Evolutionary conservation across 192 early-diverging fungal species (phyloP).

Genomic region (Rhizophagus sp.): DNA sequence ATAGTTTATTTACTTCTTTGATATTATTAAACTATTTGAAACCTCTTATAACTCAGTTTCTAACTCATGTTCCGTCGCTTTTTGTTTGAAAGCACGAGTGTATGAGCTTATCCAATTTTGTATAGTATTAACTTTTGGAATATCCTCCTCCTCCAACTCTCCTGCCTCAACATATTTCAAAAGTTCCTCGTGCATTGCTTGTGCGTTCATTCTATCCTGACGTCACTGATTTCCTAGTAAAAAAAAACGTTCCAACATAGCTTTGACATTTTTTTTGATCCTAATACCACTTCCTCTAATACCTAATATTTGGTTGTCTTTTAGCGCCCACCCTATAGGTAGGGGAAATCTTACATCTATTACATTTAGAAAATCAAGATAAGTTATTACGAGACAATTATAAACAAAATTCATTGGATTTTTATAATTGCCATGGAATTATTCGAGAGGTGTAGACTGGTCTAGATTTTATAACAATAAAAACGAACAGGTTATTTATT

Average conservation of each 20-base stretch:
- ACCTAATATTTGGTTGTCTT: neutral
- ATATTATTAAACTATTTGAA: too few relatives aligned
- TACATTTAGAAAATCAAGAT: neutral
- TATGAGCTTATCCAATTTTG: too few relatives aligned
- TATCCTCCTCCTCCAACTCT: neutral
- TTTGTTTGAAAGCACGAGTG: too few relatives aligned
- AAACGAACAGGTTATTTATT: too few relatives aligned
- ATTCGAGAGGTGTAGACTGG: too few relatives aligned
- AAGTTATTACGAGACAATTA: neutral
- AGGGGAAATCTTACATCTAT: neutral
- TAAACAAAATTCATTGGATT: neutral
- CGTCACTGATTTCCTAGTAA: neutral
- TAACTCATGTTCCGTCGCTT: too few relatives aligned
- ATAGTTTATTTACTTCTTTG: too few relatives aligned
- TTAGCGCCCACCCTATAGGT: neutral
- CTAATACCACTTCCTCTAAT: neutral
- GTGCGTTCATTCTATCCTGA: neutral
- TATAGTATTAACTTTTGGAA: too few relatives aligned
- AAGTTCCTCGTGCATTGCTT: neutral
- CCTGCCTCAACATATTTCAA: neutral
- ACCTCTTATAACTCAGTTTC: too few relatives aligned
- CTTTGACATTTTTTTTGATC: slow-evolving; percentile 2
- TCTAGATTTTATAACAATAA: too few relatives aligned
- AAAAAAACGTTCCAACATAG: neutral
- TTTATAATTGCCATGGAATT: neutral